phyloP scores from a whole-genome alignment of 2,329 filamentous ascomycete species.

The Talaromyces rugulosus region DNA sequence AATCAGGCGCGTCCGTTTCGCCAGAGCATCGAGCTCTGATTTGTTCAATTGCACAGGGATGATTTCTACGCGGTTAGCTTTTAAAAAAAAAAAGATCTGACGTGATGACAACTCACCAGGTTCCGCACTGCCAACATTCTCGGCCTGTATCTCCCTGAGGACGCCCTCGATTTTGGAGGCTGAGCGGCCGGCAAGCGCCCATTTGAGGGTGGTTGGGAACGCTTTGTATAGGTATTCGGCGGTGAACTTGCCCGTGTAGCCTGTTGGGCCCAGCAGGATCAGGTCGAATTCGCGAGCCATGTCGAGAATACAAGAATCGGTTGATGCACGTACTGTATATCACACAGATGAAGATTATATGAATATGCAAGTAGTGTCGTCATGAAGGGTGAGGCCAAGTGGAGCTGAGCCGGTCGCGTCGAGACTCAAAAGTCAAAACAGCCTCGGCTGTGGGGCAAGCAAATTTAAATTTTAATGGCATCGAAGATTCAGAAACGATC shows the following conservation, averaged over 20 bases:
- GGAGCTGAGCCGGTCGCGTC: too few relatives aligned
- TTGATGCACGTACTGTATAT: neutral
- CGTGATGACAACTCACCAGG: conserved; percentile 53
- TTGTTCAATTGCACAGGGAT: conserved; percentile 46
- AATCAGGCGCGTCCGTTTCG: conserved; percentile 53
- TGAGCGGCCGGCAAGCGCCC: conserved; percentile 86
- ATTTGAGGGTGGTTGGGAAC: conserved; percentile 73
- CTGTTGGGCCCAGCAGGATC: conserved; percentile 64
- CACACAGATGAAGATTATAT: neutral
- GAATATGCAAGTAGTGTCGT: neutral
- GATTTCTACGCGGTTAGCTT: conserved; percentile 29
- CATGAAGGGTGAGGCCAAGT: neutral
- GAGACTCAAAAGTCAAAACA: neutral
- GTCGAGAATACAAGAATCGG: neutral
- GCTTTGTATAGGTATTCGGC: conserved; percentile 69
- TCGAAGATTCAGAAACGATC: too few relatives aligned
- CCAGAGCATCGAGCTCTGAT: conserved; percentile 49
- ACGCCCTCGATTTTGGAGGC: conserved; percentile 67
- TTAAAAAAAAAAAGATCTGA: neutral
- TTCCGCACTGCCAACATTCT: conserved; percentile 65
- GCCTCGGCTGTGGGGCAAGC: neutral
- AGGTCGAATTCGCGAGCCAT: conserved; percentile 53
- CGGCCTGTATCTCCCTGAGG: conserved; percentile 59
- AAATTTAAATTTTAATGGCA: neutral
- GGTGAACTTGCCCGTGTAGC: conserved; percentile 77